phyloP scores from a whole-genome alignment of 805 yeast genomes.

The Schizosaccharomyces cryophilus region DNA sequence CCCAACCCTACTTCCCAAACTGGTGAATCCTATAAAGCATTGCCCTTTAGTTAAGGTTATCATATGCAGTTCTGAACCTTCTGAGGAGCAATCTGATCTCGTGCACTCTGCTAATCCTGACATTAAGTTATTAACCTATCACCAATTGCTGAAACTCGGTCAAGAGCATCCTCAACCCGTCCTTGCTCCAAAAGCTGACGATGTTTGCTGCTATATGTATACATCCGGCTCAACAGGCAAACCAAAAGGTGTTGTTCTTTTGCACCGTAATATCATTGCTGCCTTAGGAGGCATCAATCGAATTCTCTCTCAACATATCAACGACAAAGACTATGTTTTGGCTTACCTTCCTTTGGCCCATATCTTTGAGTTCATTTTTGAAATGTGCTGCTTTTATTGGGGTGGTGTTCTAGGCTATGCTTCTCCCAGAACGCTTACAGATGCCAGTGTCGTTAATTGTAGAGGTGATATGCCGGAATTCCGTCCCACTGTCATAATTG shows the following conservation, averaged over 20 bases:
- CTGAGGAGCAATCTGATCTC: constrained; percentile 29
- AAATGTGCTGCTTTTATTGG: constrained; percentile 61
- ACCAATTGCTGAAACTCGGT: constrained; percentile 31
- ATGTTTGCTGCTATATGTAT: constrained; percentile 57
- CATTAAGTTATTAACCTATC: constrained; percentile 39
- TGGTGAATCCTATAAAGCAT: constrained; percentile 45
- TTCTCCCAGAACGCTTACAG: constrained; percentile 71
- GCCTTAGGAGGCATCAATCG: constrained; percentile 66
- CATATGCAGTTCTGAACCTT: constrained; percentile 32
- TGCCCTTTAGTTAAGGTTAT: constrained; percentile 39
- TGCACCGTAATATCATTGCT: constrained; percentile 45
- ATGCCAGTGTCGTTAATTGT: constrained; percentile 59
- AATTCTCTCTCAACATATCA: constrained; percentile 9
- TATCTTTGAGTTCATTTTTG: constrained; percentile 79
- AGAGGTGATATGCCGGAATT: constrained; percentile 68
- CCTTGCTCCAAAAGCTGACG: constrained; percentile 30
- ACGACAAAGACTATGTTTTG: constrained; percentile 49
- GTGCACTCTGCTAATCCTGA: constrained; percentile 42
- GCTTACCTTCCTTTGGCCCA: constrained; percentile 90
- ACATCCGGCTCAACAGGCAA: constrained; percentile 71
- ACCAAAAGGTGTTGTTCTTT: constrained; percentile 61
- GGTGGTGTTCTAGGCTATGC: constrained; percentile 82
- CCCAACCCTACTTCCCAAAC: constrained; percentile 38
- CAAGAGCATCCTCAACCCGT: constrained; percentile 20
- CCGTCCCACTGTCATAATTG: constrained; percentile 85